A percentile compares a stretch with the other conserved stretches of the same genome.
These are phyloP conservation scores for Williopsis jadinii DNA, from an alignment of 1,139 yeast species.

Conservation along the genomic window DNA sequence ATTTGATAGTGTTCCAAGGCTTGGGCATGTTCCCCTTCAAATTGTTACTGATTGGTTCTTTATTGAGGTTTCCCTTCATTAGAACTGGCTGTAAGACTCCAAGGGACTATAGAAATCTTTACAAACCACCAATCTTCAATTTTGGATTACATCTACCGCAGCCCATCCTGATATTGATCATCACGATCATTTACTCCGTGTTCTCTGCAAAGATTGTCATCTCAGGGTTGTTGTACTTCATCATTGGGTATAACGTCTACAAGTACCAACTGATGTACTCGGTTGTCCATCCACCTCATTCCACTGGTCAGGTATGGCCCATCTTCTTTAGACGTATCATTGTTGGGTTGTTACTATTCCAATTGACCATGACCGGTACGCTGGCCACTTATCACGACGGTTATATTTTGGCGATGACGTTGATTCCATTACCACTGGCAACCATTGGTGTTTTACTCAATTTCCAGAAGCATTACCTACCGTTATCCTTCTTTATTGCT, in stretches of 20 bases:
- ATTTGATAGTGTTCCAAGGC: conserved; percentile 67
- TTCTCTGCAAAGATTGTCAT: conserved; percentile 69
- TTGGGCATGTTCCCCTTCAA: conserved; percentile 74
- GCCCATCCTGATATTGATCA: conserved; percentile 67
- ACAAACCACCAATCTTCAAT: conserved; percentile 72
- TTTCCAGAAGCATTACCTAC: conserved; percentile 74
- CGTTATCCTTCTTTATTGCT: conserved; percentile 81
- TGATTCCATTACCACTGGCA: conserved; percentile 68
- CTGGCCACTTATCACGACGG: conserved; percentile 73
- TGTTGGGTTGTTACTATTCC: conserved; percentile 67
- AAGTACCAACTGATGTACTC: conserved; percentile 77
- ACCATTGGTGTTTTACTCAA: conserved; percentile 69
- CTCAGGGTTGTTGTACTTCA: conserved; percentile 67
- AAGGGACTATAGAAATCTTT: conserved; percentile 59
- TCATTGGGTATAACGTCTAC: conserved; percentile 70
- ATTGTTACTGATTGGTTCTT: conserved; percentile 57
- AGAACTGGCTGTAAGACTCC: conserved; percentile 59
- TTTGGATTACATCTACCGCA: conserved; percentile 80
- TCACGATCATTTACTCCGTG: conserved; percentile 69
- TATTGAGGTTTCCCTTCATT: conserved; percentile 51
- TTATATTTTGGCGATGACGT: conserved; percentile 60
- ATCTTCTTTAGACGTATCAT: conserved; percentile 66
- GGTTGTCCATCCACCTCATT: conserved; percentile 81
- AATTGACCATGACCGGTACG: conserved; percentile 88
- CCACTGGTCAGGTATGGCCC: conserved; percentile 88